Evolutionary conservation across 768 basidiomycete species (phyloP), one percentile per base, ranked within the genome.

Genomic region (Ramaria rubella): DNA sequence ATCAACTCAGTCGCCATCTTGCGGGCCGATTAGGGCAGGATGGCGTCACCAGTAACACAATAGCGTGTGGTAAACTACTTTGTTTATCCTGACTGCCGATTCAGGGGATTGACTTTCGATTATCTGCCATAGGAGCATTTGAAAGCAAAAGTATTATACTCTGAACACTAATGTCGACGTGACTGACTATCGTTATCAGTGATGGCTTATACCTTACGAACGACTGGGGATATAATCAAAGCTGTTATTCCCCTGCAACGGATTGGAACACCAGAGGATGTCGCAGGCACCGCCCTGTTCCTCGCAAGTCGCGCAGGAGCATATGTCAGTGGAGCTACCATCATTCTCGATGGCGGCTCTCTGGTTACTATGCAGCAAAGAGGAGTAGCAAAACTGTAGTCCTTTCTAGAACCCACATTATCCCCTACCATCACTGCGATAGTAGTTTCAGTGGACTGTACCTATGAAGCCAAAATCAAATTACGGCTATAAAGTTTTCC

Each of bases 271-370:
- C 76, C 81, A 1, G 82, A 85, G 63, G 86, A 87, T 62, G 77
- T 87, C 23, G 81, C 77, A 1, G 85, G 82, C 0, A 73, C 82
- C 17, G 81, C 79, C 42, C 61, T 87, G 55, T 88, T 78, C 73
- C 72, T 87, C 15, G 72, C 81, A 12, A 79, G 80, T 52, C 74
- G 75, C 33, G 84, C 82, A 0, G 83, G 81, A 0, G 74, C 80
- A 19, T 86, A 76, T 68, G 75, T 86, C 45, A 86, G 79, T 33
- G 85, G 82, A 5, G 80, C 83, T 23, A 81, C 82, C 5, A 77
- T 86, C 45, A 69, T 78, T 9, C 65, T 87, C 43, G 84, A 86
- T 63, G 84, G 85, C 4, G 85, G 84, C 8, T 69, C 70, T 48
- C 63, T 81, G 24, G 77, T 81, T 43, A 29, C 49, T 4, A 43